Evolutionary conservation across 306 rosid genomes (phyloP).

Genomic region (Citrullus amarus): DNA sequence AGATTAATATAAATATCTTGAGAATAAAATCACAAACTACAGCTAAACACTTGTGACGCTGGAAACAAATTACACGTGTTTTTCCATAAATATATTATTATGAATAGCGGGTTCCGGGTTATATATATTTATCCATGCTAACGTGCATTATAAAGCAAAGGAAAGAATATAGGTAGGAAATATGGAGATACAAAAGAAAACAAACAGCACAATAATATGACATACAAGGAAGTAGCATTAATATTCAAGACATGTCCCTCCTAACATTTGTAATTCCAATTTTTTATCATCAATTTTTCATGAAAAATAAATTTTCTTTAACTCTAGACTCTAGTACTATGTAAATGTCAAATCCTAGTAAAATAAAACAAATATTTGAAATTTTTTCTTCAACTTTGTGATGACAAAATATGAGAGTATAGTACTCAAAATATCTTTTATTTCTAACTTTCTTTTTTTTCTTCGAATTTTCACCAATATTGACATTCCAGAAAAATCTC

Average conservation of each 20-base stretch:
- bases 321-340: background rate
- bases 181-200: background rate
- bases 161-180: background rate
- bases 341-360: background rate
- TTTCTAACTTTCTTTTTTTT: background rate
- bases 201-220: background rate
- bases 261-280: background rate
- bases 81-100: background rate
- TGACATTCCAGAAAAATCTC: background rate
- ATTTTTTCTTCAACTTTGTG: background rate
- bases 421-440: background rate
- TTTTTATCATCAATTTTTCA: background rate
- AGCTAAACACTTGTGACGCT: background rate
- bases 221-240: background rate
- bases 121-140: background rate
- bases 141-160: background rate
- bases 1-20: constrained; percentile 1
- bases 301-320: background rate
- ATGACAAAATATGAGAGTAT: background rate
- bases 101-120: background rate
- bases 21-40: background rate
- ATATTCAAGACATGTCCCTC: background rate
- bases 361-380: background rate
- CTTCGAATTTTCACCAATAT: background rate
- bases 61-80: background rate